Evolutionary conservation across 306 rosid species (phyloP), one percentile per base, ranked within the genome.

Genomic region (Trichosanthes cucumerina): DNA sequence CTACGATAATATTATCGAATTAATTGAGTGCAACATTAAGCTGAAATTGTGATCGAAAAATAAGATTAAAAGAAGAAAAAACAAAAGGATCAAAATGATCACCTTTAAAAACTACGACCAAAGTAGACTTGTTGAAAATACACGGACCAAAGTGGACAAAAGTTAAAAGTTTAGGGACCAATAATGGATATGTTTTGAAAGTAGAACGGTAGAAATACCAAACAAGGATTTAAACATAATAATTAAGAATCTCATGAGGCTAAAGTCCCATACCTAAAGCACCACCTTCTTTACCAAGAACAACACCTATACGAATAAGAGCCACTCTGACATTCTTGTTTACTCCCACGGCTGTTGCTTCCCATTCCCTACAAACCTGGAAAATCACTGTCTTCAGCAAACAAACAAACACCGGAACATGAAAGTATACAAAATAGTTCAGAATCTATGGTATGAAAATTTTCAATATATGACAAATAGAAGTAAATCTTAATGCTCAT

Each of bases 361-460:
- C 99, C 99, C 99, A 96, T 83, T 92, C 97, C 83, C 97, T 88
- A 76, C 97, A 91, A 81, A 96, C 99, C 99, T 96, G 91, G 82
- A 76, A 81, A 85, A 38, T 23, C 68, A 34, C 2, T 10, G 6
- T 72, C 77, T 24, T 24, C 14, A 47, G n/a, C 16, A 50, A 47
- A 49, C 78, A 50, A 47, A 49, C 78, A 49, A 21, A 34, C 52
- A 6, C 11, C 31, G 5, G 38, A 70, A 43, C 44, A 43, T 21
- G 15, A 38, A 68, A 4, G 16, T 36, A 38, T 1, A 39, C 28
- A 66, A 39, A 39, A 66, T n/a, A n/a, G 47, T 64, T 34, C 74
- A 66, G 4, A 18, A 19, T 4, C 15, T 66, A 4, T 38, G 16
- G 50, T 66, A 19, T 28, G 47, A 33, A 49, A 16, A 1, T 15